These are phyloP conservation scores for Cicer cuneatum DNA, from an alignment of 306 rosid genomes.

Conservation along the genomic window DNA sequence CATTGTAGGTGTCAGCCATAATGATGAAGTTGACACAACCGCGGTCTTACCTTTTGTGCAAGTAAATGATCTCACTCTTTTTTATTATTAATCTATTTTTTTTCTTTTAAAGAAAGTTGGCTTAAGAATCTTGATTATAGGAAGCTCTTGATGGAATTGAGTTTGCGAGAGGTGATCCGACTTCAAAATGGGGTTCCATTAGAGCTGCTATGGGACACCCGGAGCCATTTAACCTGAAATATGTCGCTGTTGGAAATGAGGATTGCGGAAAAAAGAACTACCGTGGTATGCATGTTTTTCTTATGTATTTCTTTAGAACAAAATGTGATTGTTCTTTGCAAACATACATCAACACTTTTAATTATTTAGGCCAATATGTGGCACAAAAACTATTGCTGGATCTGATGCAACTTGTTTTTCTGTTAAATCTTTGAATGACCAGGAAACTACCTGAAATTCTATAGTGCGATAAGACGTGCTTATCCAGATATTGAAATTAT, in stretches of 20 bases:
- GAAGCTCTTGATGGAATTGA: slow-evolving; percentile 96
- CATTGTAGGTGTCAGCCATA: slow-evolving; percentile 80
- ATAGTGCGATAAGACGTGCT: slow-evolving; percentile 62
- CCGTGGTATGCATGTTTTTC: slow-evolving; percentile 57
- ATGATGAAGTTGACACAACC: slow-evolving; percentile 78
- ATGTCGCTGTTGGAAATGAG: slow-evolving; percentile 92
- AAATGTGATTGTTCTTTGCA: slow-evolving; percentile 22
- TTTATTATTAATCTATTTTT: not conserved
- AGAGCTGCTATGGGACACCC: slow-evolving; percentile 93
- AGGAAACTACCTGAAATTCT: slow-evolving; percentile 88
- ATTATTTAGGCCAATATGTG: not conserved
- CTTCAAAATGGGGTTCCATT: slow-evolving; percentile 84
- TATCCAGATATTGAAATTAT: slow-evolving; percentile 90
- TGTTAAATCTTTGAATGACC: slow-evolving; percentile 41
- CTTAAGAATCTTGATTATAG: slow-evolving; percentile 48
- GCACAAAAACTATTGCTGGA: not conserved
- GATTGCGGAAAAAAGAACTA: slow-evolving; percentile 86
- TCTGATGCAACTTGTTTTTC: slow-evolving; percentile 30
- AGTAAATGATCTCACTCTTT: slow-evolving; percentile 48
- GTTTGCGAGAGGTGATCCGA: slow-evolving; percentile 84
- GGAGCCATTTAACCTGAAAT: slow-evolving; percentile 82
- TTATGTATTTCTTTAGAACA: slow-evolving; percentile 4
- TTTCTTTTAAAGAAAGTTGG: slow-evolving; percentile 6
- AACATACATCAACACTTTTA: slow-evolving; percentile 2
- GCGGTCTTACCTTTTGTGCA: slow-evolving; percentile 76